Evolutionary conservation across 176 grass and related monocot species (phyloP), one percentile per base, ranked within the genome.

Genomic region (Canna indica): DNA sequence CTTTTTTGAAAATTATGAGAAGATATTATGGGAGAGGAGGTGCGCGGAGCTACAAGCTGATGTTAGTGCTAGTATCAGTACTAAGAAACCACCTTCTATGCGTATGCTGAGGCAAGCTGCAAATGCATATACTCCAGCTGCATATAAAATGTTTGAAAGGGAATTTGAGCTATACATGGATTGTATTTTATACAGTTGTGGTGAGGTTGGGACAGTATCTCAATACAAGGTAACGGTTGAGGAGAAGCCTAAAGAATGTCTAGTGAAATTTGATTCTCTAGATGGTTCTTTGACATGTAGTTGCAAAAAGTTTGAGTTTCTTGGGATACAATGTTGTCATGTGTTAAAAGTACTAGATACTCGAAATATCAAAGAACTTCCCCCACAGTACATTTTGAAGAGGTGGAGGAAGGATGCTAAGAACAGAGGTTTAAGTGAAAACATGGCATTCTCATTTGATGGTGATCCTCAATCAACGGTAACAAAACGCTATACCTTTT

Each of bases 91-190:
- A 68, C 91, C 85, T 70, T 84, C 91, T 61, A 96, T 96, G 85
- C 78, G 91, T 59, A 86, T 96, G 73, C 82, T 91, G 57, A 84
- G 79, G 81, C 88, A 96, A 78, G 85, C 88, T 77, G 83, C 85
- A 35, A 88, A 84, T 91, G 81, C 70, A 28, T 88, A 96, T 70
- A 96, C 91, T 22, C 88, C 91, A 73, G 71, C 88, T 67, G 91
- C 88, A 62, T 91, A 88, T 81, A 88, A 88, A 86, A 91, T 96
- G 91, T 96, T 96, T 78, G 91, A 96, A 78, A 88, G 59, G 70
- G 85, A 96, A 73, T 96, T 96, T 88, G 91, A 96, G 68, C 81
- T 88, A 75, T 96, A 88, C 83, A 96, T 96, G 85, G 88, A 91
- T 80, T 96, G 91, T 75, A 84, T 88, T 78, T 71, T 96, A 69